A percentile compares a stretch with the other conserved stretches of the same genome.
Evolutionary conservation across 108 stramenopile genomes (phyloP).

Genomic region (Cylindrotheca fusiformis): DNA sequence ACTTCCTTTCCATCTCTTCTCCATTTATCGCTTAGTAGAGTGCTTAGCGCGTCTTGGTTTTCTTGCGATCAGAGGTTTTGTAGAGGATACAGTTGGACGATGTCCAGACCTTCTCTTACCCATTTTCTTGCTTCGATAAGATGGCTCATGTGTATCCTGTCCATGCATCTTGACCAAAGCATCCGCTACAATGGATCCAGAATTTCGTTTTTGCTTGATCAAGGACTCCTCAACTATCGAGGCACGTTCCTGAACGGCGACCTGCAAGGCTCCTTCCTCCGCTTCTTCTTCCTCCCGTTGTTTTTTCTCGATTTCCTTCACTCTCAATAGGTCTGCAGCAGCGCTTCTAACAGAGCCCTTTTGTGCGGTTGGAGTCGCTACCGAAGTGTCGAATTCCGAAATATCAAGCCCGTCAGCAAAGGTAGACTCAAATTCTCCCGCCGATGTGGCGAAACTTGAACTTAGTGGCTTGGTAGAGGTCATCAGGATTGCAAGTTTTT

Average conservation of each 20-base stretch:
- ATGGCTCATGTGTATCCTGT: constrained; percentile 4
- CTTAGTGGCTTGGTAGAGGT: too few species aligned
- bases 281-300: constrained; percentile 16
- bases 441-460: not conserved
- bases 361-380: not conserved
- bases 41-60: too few species aligned
- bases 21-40: too few species aligned
- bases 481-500: too few species aligned
- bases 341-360: constrained; percentile 6
- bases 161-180: constrained; percentile 35
- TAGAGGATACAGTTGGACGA: too few species aligned
- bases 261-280: constrained; percentile 19
- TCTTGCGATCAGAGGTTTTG: too few species aligned
- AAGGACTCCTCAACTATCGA: constrained; percentile 3
- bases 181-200: constrained; percentile 7
- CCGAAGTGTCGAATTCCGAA: constrained; percentile 25
- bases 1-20: too few species aligned
- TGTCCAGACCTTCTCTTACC: not conserved
- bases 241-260: constrained; percentile 6
- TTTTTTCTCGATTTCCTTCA: constrained; percentile 11
- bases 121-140: constrained; percentile 8
- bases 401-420: constrained; percentile 38
- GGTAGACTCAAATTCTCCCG: constrained; percentile 34
- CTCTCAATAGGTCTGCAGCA: constrained; percentile 25
- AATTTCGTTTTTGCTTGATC: not conserved